Evolutionary conservation across 306 rosid species (phyloP).

Genomic region (Crotalaria pallida): DNA sequence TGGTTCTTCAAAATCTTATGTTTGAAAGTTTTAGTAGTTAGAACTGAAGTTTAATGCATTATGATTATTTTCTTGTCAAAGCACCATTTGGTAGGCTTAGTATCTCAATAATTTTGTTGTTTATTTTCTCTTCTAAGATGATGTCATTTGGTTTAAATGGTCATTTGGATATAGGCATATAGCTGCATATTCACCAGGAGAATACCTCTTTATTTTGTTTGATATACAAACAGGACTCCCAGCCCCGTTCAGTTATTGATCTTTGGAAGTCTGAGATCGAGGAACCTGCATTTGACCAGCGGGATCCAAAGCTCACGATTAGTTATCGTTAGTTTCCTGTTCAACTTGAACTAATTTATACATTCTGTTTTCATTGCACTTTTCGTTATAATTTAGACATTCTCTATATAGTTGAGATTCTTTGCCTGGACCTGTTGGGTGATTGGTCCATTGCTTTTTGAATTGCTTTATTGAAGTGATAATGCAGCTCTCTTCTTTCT

Average conservation of each 20-base stretch:
- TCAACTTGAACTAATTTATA: too few relatives aligned
- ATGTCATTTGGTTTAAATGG: neutral
- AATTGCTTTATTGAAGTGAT: neutral
- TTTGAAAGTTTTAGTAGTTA: neutral
- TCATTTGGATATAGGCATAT: neutral
- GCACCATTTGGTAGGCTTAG: neutral
- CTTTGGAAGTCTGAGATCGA: neutral
- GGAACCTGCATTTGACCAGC: neutral
- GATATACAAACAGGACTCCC: neutral
- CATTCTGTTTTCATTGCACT: neutral
- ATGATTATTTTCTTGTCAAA: neutral
- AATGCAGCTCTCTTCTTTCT: neutral
- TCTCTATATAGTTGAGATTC: neutral
- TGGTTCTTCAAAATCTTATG: neutral
- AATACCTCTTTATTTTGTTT: neutral
- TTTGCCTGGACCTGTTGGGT: neutral
- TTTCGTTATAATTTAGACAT: neutral
- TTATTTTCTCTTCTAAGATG: neutral
- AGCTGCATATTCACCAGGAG: neutral
- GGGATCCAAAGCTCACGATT: neutral
- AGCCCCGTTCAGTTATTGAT: neutral
- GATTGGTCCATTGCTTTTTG: neutral
- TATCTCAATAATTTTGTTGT: neutral
- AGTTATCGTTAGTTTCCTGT: too few relatives aligned
- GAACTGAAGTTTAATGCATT: neutral